Evolutionary conservation across 2,329 filamentous ascomycete genomes (phyloP), one percentile per base, ranked within the genome.

Genomic region (Ophiocordyceps camponoti-rufipedis): DNA sequence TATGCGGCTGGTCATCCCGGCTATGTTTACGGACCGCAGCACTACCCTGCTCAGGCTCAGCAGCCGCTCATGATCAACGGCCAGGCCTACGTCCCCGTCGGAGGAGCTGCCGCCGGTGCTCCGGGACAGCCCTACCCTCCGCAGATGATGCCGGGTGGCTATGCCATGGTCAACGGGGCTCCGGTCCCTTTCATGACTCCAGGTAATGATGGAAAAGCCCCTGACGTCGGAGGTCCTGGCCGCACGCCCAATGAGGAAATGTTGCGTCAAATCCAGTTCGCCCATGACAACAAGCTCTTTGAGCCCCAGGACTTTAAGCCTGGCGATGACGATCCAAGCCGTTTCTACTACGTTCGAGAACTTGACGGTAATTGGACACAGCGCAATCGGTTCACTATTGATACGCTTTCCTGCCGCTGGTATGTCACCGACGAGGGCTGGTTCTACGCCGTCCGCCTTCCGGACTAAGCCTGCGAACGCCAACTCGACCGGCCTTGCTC

Each of bases 301-400:
- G 69, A 75, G 57, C 68, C 72, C 14, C 75, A 80, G 63, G 74
- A 78, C 52, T 75, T 79, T 56, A 74, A 77, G 59, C 77, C 77
- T 2, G 66, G 68, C 18, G 75, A 80, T 54, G 69, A 75, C 50
- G 70, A 78, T 58, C 69, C 71, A 38, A 67, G 66, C 41, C 73
- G 75, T 49, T 71, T 74, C 62, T 81, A 80, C 62, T 74, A 69
- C 62, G 68, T 72, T 53, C 71, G 74, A 47, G 75, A 80, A 61
- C 60, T 72, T 51, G 74, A 80, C 58, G 70, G 72, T 44, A 68
- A 70, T 48, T 80, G 71, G 70, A 71, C 69, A 33, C 67, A 76
- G 58, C 70, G 73, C 56, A 74, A 68, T 57, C 72, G 75, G 31
- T 68, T 68, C 58, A 71, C 73, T 45, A 75, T 81, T 58, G 76